phyloP scores from a whole-genome alignment of 345 rosid species.

The Syzygium aromaticum region DNA sequence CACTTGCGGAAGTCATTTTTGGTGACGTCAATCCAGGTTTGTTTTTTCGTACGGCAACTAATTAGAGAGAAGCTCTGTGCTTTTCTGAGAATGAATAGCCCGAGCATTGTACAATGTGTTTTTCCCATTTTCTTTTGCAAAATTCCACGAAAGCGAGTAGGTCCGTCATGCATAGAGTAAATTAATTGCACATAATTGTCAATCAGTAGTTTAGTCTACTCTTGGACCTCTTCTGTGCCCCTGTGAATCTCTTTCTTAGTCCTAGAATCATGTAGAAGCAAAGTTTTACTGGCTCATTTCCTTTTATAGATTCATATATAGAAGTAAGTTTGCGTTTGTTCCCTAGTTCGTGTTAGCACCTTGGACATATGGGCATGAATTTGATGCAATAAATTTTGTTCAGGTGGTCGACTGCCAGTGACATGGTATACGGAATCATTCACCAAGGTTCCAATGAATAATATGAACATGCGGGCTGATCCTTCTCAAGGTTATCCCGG shows the following conservation, averaged over 20 bases:
- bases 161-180: background rate
- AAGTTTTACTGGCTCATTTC: background rate
- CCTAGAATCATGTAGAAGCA: background rate
- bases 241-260: background rate
- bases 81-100: background rate
- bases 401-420: constrained; percentile 89
- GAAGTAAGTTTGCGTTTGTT: background rate
- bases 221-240: background rate
- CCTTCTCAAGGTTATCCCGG: constrained; percentile 71
- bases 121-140: background rate
- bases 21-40: constrained; percentile 87
- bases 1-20: constrained; percentile 73
- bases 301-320: background rate
- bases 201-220: background rate
- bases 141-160: background rate
- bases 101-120: background rate
- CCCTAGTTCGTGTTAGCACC: background rate
- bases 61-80: background rate
- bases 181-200: background rate
- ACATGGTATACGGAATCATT: constrained; percentile 92
- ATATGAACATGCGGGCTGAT: constrained; percentile 85
- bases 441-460: constrained; percentile 61
- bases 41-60: background rate
- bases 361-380: background rate
- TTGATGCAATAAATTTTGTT: background rate